These are phyloP conservation scores for Prunus yedoensis DNA, from an alignment of 331 rosid species.

Conservation along the genomic window DNA sequence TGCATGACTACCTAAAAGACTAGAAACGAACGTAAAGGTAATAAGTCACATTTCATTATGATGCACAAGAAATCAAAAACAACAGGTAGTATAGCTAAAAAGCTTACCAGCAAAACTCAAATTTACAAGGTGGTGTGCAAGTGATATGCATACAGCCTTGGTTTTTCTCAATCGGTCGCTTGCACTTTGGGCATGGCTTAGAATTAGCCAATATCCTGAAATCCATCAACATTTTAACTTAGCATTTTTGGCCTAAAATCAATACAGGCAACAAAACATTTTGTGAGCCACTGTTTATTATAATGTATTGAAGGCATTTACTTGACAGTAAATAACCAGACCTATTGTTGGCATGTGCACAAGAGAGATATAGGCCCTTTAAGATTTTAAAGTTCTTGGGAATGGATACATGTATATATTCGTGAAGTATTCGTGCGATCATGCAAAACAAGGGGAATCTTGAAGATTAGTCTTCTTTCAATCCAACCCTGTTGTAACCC, in stretches of 20 bases:
- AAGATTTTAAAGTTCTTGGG: not conserved
- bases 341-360: not conserved
- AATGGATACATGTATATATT: not conserved
- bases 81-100: not conserved
- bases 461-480: not conserved
- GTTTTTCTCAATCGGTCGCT: slow-evolving; percentile 54
- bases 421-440: not conserved
- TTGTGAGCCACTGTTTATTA: not conserved
- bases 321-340: not conserved
- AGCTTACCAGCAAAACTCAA: slow-evolving; percentile 66
- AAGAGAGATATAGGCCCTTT: not conserved
- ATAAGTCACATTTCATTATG: not conserved
- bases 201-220: slow-evolving; percentile 64
- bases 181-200: slow-evolving; percentile 64
- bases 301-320: not conserved
- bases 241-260: not conserved
- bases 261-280: not conserved
- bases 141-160: slow-evolving; percentile 52
- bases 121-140: slow-evolving; percentile 58
- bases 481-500: not conserved
- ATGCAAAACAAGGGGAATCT: not conserved
- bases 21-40: not conserved
- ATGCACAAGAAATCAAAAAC: not conserved
- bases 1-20: not conserved
- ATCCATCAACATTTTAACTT: slow-evolving; percentile 18